Percentiles rank a stretch among this genome's conserved stretches.
phyloP scores from a whole-genome alignment of 2,329 filamentous ascomycete genomes.

The Stachybotrys echinatus region DNA sequence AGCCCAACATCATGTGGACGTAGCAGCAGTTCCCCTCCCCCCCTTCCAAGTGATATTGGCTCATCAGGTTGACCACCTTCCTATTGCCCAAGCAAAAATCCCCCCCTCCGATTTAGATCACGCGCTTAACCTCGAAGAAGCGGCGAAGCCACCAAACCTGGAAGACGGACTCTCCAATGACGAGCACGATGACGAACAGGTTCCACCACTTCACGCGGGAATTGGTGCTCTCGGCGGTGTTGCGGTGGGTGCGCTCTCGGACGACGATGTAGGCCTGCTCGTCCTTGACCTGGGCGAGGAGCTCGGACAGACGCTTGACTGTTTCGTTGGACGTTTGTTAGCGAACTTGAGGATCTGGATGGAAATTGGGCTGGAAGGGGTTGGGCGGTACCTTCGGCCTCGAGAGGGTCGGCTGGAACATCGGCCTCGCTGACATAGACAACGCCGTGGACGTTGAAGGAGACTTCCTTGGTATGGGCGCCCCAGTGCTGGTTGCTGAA shows the following conservation, averaged over 20 bases:
- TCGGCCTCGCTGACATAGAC: slow-evolving; percentile 94
- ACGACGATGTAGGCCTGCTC: slow-evolving; percentile 97
- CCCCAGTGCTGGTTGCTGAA: slow-evolving; percentile 99
- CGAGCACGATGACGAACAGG: slow-evolving; percentile 85
- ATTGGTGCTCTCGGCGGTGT: slow-evolving; percentile 98
- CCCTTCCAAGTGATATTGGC: background rate
- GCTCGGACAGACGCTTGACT: slow-evolving; percentile 81
- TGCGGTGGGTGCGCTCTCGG: slow-evolving; percentile 91
- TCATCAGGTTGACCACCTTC: background rate
- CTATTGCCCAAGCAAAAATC: background rate
- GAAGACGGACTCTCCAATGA: slow-evolving; percentile 90
- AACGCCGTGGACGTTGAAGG: slow-evolving; percentile 98
- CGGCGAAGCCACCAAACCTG: slow-evolving; percentile 99
- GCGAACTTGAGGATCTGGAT: slow-evolving; percentile 3
- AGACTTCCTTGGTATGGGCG: slow-evolving; percentile 93
- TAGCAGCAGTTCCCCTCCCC: background rate
- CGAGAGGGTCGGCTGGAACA: slow-evolving; percentile 77
- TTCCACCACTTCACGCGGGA: slow-evolving; percentile 99
- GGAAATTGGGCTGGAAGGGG: background rate
- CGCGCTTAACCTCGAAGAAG: slow-evolving; percentile 85
- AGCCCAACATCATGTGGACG: background rate
- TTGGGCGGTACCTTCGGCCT: slow-evolving; percentile 66
- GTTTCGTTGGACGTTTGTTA: slow-evolving; percentile 6
- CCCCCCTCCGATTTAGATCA: slow-evolving; percentile 47
- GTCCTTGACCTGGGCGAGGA: slow-evolving; percentile 89